Base-by-base conservation (phyloP, 208 protist species). In the Leishmania aethiopica region DNA sequence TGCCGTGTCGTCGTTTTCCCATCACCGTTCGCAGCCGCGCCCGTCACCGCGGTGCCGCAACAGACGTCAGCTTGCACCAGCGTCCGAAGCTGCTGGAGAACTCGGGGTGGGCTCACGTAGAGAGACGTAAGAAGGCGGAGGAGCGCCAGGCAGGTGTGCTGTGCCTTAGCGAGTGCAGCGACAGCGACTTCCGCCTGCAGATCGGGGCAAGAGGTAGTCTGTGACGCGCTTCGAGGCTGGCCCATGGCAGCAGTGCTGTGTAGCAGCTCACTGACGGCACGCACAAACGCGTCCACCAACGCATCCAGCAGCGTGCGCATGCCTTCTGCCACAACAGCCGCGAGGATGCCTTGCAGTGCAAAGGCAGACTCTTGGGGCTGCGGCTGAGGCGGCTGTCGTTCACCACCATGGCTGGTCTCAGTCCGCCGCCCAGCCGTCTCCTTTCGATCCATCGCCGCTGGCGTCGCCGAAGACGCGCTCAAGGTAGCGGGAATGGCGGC, bases 201-300 rank as follows among this genome's bases (percentile, higher is more conserved):
- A 25, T 47, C 11, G 69, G 19, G 37, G 40, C 45, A 17, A 74
- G 69, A 49, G 13, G 42, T 2, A 74, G 45, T 35, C 0, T 19
- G 42, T 13, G 42, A 22, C 25, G 40, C 25, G 22, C 69, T 32
- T 35, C 28, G 69, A 37, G 69, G 69, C 45, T 37, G 69, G 17
- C 47, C 32, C 25, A 47, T n/a, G 6, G n/a, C 51, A 32, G 11
- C 72, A 25, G 51, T 35, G 78, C 67, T 42, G 64, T 66, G 78
- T 49, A 86, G 45, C 45, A 83, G 49, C 28, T 79, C 78, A 19
- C 80, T 57, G 73, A 86, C 83, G 66, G 78, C 19, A 22, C 25
- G 11, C 32, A 86, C 67, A 60, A 82, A 79, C 7, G 67, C 66
- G 32, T 86, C 83, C 51, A 86, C 73, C 32, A 83, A 19, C 32